Evolutionary conservation across 768 basidiomycete genomes (phyloP).

Genomic region (Suillus luteus): DNA sequence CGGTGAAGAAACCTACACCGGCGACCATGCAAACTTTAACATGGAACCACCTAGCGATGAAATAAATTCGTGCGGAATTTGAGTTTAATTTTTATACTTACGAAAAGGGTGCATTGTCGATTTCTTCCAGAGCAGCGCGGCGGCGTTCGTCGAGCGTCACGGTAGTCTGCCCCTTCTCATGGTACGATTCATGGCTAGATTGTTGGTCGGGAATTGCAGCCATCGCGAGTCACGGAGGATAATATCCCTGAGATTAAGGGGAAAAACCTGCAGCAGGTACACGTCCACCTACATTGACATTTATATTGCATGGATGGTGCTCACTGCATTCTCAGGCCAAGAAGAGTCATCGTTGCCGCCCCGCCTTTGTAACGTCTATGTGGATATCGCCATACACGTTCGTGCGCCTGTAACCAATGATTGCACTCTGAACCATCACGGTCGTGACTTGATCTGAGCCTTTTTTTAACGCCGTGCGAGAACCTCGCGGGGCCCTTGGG

Average conservation of each 20-base stretch:
- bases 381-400: neutral
- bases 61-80: neutral
- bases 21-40: slow-evolving; percentile 70
- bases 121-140: slow-evolving; percentile 78
- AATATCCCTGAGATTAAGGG: neutral
- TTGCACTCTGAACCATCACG: neutral
- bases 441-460: neutral
- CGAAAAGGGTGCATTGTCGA: slow-evolving; percentile 88
- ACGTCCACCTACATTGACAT: neutral
- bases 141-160: slow-evolving; percentile 67
- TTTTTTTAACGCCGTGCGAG: neutral
- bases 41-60: slow-evolving; percentile 70
- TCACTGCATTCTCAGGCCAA: neutral
- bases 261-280: neutral
- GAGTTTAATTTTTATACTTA: slow-evolving; percentile 37
- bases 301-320: neutral
- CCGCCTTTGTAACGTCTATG: neutral
- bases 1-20: slow-evolving; percentile 91
- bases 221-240: slow-evolving; percentile 18
- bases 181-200: slow-evolving; percentile 34
- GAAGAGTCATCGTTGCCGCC: neutral
- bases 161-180: slow-evolving; percentile 31
- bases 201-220: slow-evolving; percentile 22
- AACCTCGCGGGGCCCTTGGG: neutral
- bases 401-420: neutral